Evolutionary conservation across 768 basidiomycete species (phyloP).

Genomic region (Suillus spraguei): DNA sequence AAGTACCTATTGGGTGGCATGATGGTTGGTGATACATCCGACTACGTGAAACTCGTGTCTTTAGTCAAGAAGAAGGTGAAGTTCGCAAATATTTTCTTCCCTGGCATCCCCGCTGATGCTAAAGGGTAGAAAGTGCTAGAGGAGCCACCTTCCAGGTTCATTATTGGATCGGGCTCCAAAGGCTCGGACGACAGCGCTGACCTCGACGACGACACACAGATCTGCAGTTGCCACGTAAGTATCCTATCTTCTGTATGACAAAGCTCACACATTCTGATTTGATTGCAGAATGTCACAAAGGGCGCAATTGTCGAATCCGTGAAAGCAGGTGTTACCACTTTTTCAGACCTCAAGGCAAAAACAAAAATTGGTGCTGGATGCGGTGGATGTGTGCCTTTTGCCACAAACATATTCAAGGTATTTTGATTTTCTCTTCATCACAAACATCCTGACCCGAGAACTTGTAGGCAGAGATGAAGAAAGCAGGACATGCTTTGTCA

Average conservation of each 20-base stretch:
- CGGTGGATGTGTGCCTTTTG: constrained; percentile 70
- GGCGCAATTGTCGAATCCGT: constrained; percentile 54
- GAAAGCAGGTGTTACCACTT: constrained; percentile 46
- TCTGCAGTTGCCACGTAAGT: constrained; percentile 68
- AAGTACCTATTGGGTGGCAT: constrained; percentile 75
- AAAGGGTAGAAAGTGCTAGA: constrained; percentile 61
- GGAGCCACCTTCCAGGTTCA: constrained; percentile 65
- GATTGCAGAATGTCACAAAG: constrained; percentile 62
- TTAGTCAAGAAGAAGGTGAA: constrained; percentile 68
- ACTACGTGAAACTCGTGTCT: constrained; percentile 70
- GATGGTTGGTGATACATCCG: constrained; percentile 76
- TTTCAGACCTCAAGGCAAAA: constrained; percentile 60
- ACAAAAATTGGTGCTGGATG: constrained; percentile 77
- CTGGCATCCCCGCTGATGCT: constrained; percentile 1
- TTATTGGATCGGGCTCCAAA: constrained; percentile 53
- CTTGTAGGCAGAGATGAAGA: constrained; percentile 63
- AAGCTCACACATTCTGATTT: neutral
- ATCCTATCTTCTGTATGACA: neutral
- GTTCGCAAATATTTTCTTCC: neutral
- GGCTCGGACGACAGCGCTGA: constrained; percentile 63
- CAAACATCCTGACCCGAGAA: constrained; percentile 17
- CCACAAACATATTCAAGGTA: constrained; percentile 43
- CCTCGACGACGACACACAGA: constrained; percentile 70
- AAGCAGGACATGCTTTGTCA: constrained; percentile 57
- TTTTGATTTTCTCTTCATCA: neutral